Base-by-base conservation (phyloP, 495 filamentous ascomycete genomes). In the Penicillium angulare region DNA sequence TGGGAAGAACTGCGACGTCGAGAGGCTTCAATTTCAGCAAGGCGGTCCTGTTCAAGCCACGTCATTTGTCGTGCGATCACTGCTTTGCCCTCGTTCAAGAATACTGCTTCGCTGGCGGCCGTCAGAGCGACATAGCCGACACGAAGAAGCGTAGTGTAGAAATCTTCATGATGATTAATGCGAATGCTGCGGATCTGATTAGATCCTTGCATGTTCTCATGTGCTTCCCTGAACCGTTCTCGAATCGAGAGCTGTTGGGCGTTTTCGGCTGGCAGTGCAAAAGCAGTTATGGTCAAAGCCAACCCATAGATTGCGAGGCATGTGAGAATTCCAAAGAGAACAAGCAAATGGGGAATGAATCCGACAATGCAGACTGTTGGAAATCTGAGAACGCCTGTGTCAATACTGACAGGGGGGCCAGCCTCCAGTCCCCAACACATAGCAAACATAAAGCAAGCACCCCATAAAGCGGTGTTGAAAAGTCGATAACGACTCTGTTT, bases 331-430 rank as follows among this genome's bases (percentile, higher is more conserved):
- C 92, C 95, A 3, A 77, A 54, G 2, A 97, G 64, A 18, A 97
- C 86, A 13, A 96, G 72, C 1, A 97, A 68, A 62, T 98, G 95
- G 0, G 93, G 93, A 35, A 97, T 88, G 60, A 97, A 96, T 1
- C 92, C 91, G 34, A 98, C 84, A 39, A 97, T 89, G 65, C 88
- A 96, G 26, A 97, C 91, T 0, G 92, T 97, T 15, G 93, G 93
- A 54, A 92, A 96, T 47, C 86, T 80, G 12, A 96, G 78, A 6
- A 86, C 70, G 5, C 81, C 69, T 2, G 65, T 60, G 43, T 72
- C 75, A 9, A 60, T 59, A 36, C 60, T 68, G 1, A 71, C 50
- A 1, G 77, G 63, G 18, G 80, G 82, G 43, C 86, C 84, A 34
- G 72, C 75, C 34, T 81, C 60, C 23, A 88, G 77, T 32, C 87